Evolutionary conservation across 2,329 filamentous ascomycete species (phyloP).

Genomic region (Trichophaea hybrida): DNA sequence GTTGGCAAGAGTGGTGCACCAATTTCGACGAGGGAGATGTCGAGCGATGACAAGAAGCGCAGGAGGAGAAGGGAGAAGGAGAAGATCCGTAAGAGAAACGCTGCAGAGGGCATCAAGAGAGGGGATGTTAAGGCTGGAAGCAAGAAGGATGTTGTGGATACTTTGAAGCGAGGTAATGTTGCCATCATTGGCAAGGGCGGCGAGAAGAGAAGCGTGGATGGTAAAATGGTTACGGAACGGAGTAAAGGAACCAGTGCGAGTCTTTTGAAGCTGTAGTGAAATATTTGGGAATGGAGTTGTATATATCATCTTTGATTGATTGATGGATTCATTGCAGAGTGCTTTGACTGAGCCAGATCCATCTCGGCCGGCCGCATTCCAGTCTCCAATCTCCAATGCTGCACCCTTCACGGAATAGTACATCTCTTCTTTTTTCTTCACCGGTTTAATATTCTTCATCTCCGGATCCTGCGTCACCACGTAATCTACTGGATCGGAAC

Average conservation of each 20-base stretch:
- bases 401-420: no score
- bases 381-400: no score
- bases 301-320: neutral
- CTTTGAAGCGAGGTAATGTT: constrained; percentile 71
- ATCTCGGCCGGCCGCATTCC: no score
- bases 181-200: constrained; percentile 87
- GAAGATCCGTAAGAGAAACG: constrained; percentile 56
- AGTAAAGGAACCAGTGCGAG: constrained; percentile 46
- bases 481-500: no score
- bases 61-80: constrained; percentile 72
- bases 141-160: constrained; percentile 35
- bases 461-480: no score
- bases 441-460: no score
- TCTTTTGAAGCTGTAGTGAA: constrained; percentile 28
- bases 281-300: constrained; percentile 2
- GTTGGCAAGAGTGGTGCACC: constrained; percentile 64
- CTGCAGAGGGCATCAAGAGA: constrained; percentile 36
- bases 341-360: neutral
- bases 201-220: constrained; percentile 68
- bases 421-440: no score
- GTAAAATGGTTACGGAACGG: constrained; percentile 45
- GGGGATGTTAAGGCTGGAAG: constrained; percentile 45
- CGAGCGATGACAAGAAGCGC: constrained; percentile 66
- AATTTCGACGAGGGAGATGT: constrained; percentile 72
- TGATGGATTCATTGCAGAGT: neutral